A percentile compares a stretch with the other conserved stretches of the same genome.
These are phyloP conservation scores for Spathaspora passalidarum DNA, from an alignment of 805 yeast genomes.

Conservation along the genomic window DNA sequence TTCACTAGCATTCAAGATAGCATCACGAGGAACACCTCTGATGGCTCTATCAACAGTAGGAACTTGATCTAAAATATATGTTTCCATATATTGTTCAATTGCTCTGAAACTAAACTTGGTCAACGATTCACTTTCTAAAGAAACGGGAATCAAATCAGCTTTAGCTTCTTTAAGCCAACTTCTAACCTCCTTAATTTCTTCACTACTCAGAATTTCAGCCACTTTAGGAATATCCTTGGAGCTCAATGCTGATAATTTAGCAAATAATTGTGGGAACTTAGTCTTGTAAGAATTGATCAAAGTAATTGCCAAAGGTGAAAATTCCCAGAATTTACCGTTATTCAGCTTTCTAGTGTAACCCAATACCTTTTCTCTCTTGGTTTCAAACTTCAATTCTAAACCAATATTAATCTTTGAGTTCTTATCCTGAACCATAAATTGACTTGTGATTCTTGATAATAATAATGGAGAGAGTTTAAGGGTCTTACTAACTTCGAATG, in stretches of 20 bases:
- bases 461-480: slow-evolving; percentile 60
- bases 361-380: slow-evolving; percentile 73
- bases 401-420: slow-evolving; percentile 65
- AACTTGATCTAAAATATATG: slow-evolving; percentile 44
- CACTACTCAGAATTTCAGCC: slow-evolving; percentile 36
- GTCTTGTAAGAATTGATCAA: slow-evolving; percentile 59
- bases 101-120: slow-evolving; percentile 61
- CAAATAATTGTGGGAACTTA: slow-evolving; percentile 62
- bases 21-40: slow-evolving; percentile 80
- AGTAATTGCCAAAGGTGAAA: slow-evolving; percentile 67
- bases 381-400: slow-evolving; percentile 78
- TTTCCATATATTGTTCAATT: slow-evolving; percentile 58
- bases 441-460: slow-evolving; percentile 75
- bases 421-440: slow-evolving; percentile 56
- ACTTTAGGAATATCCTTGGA: slow-evolving; percentile 35
- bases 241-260: slow-evolving; percentile 26
- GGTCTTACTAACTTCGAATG: slow-evolving; percentile 59
- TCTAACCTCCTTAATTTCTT: slow-evolving; percentile 40
- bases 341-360: slow-evolving; percentile 69
- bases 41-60: slow-evolving; percentile 51
- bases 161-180: slow-evolving; percentile 51
- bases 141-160: slow-evolving; percentile 53
- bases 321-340: slow-evolving; percentile 69
- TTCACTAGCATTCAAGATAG: slow-evolving; percentile 71
- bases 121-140: slow-evolving; percentile 75